These are phyloP conservation scores for Colletotrichum caudatum DNA, from an alignment of 2,329 filamentous ascomycete genomes.

Conservation along the genomic window DNA sequence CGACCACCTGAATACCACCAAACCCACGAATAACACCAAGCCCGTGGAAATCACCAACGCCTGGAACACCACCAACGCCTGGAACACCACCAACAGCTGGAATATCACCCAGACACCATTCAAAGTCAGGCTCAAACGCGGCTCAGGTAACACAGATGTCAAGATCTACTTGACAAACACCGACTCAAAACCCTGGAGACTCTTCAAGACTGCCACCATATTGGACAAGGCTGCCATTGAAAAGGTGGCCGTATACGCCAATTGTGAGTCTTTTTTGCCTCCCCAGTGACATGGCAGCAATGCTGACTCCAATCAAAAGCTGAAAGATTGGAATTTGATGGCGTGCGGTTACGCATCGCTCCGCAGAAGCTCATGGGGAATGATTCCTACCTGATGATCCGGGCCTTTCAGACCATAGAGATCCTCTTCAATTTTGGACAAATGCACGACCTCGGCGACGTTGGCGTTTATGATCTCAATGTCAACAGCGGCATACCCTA, in stretches of 20 bases:
- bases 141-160: slow-evolving; percentile 59
- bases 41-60: slow-evolving; percentile 40
- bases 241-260: slow-evolving; percentile 60
- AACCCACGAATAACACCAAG: slow-evolving; percentile 43
- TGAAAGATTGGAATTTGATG: slow-evolving; percentile 54
- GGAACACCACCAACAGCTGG: slow-evolving; percentile 41
- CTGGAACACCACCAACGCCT: slow-evolving; percentile 43
- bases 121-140: slow-evolving; percentile 53
- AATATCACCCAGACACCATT: slow-evolving; percentile 47
- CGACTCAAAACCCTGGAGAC: slow-evolving; percentile 56
- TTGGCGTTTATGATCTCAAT: slow-evolving; percentile 65
- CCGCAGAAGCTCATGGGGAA: slow-evolving; percentile 54
- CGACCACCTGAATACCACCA: slow-evolving; percentile 47
- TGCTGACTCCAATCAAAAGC: slow-evolving; percentile 15
- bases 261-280: slow-evolving; percentile 48
- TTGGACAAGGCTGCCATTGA: slow-evolving; percentile 61
- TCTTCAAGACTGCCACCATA: slow-evolving; percentile 63
- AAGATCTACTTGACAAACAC: slow-evolving; percentile 62
- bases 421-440: slow-evolving; percentile 63
- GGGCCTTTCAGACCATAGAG: slow-evolving; percentile 59
- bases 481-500: slow-evolving; percentile 66
- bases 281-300: not conserved
- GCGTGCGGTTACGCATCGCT: slow-evolving; percentile 61
- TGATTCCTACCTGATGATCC: slow-evolving; percentile 60
- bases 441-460: slow-evolving; percentile 59